Conservation (phyloP, 352 stramenopile species). For the Phytophthora sansomeana region DNA sequence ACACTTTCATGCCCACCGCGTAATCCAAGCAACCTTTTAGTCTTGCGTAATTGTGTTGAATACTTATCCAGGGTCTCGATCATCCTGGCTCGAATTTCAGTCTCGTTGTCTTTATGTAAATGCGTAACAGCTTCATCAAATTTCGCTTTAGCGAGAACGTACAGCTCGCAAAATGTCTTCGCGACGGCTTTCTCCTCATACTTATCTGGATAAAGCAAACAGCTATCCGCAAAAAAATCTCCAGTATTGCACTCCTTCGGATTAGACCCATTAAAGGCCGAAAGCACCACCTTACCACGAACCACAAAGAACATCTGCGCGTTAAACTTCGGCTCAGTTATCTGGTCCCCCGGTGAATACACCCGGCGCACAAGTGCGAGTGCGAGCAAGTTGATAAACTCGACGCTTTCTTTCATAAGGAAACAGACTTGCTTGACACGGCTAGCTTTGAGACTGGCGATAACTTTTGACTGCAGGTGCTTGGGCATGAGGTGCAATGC, state of each 20-base stretch:
- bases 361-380: slow-evolving; percentile 61
- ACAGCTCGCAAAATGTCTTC: slow-evolving; percentile 87
- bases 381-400: slow-evolving; percentile 77
- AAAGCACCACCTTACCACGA: slow-evolving; percentile 62
- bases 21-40: slow-evolving; percentile 76
- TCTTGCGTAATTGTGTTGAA: slow-evolving; percentile 75
- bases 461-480: slow-evolving; percentile 68
- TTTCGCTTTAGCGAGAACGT: slow-evolving; percentile 69
- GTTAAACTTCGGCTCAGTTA: slow-evolving; percentile 81
- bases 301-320: slow-evolving; percentile 84
- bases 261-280: slow-evolving; percentile 54
- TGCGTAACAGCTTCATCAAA: slow-evolving; percentile 69
- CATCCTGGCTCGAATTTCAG: slow-evolving; percentile 50
- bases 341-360: slow-evolving; percentile 67
- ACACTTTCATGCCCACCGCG: slow-evolving; percentile 46
- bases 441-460: slow-evolving; percentile 71
- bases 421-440: slow-evolving; percentile 79
- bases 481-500: slow-evolving; percentile 63
- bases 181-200: slow-evolving; percentile 78
- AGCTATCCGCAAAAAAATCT: slow-evolving; percentile 77
- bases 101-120: slow-evolving; percentile 60
- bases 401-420: slow-evolving; percentile 75
- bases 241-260: slow-evolving; percentile 70
- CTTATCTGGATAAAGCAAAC: slow-evolving; percentile 59
- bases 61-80: slow-evolving; percentile 62